These are phyloP conservation scores for Diaporthe sp. DNA, from an alignment of 2,329 filamentous ascomycete species.

Conservation along the genomic window DNA sequence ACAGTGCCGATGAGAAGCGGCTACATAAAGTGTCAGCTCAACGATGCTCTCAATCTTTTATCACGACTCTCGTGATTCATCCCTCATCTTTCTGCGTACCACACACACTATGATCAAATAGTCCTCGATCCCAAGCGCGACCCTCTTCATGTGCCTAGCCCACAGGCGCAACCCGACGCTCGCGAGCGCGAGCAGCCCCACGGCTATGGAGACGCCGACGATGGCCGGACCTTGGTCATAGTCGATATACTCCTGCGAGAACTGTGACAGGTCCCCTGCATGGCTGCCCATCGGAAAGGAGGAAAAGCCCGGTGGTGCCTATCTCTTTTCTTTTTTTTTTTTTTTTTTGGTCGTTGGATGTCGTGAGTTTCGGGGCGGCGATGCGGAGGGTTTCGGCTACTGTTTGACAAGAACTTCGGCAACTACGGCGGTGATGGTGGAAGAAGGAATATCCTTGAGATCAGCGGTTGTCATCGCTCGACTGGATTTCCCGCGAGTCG, in stretches of 20 bases:
- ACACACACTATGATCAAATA: slow-evolving; percentile 21
- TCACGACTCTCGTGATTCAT: neutral
- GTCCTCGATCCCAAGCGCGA: slow-evolving; percentile 18
- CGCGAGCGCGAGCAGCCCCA: slow-evolving; percentile 16
- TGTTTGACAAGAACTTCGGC: neutral
- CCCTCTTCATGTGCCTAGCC: slow-evolving; percentile 23
- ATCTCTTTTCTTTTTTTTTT: too few species aligned
- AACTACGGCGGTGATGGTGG: neutral
- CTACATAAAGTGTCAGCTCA: neutral
- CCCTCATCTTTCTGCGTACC: neutral
- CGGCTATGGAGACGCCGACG: slow-evolving; percentile 16
- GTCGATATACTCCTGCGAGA: slow-evolving; percentile 25
- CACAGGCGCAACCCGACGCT: slow-evolving; percentile 2
- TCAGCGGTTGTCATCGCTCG: neutral
- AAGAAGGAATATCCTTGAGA: slow-evolving; percentile 8
- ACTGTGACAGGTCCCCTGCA: slow-evolving; percentile 18
- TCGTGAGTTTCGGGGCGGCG: neutral
- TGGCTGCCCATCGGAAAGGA: slow-evolving; percentile 5
- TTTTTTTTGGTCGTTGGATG: too few species aligned
- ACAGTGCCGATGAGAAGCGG: slow-evolving; percentile 14
- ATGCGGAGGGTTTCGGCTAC: neutral
- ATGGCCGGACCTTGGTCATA: neutral
- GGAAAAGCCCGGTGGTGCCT: neutral
- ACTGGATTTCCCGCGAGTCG: neutral
- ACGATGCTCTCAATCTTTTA: neutral